phyloP scores from a whole-genome alignment of 306 rosid species.

The Boehmeria nivea region DNA sequence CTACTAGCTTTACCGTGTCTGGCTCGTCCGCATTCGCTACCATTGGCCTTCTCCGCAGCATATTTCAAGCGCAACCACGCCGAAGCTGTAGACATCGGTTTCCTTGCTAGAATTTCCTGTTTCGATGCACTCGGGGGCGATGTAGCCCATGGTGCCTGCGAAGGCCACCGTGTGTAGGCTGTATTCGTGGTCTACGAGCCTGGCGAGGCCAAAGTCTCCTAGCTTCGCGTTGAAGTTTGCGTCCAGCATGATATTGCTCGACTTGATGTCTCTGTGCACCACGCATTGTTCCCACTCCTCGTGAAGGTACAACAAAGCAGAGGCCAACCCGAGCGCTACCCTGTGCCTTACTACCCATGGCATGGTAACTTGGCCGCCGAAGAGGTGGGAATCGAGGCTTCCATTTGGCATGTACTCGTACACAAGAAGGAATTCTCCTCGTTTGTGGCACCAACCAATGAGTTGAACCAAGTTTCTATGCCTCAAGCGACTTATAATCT shows the following conservation, averaged over 20 bases:
- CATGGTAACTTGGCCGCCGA: constrained; percentile 30
- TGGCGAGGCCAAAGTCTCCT: constrained; percentile 78
- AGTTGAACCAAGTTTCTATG: constrained; percentile 71
- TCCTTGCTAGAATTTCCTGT: constrained; percentile 67
- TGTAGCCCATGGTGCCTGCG: constrained; percentile 71
- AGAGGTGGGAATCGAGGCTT: constrained; percentile 58
- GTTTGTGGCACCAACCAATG: constrained; percentile 73
- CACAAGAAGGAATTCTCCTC: constrained; percentile 54
- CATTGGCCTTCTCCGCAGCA: constrained; percentile 58
- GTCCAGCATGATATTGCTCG: constrained; percentile 68
- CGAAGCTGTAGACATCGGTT: constrained; percentile 63
- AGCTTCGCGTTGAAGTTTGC: constrained; percentile 59
- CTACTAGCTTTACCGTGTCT: constrained; percentile 40
- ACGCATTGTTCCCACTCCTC: constrained; percentile 83
- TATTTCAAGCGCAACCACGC: constrained; percentile 63
- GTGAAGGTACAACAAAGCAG: constrained; percentile 58
- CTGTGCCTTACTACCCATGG: constrained; percentile 56
- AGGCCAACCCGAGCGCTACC: constrained; percentile 53
- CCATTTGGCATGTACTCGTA: constrained; percentile 35
- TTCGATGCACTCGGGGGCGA: constrained; percentile 72
- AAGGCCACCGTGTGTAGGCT: constrained; percentile 66
- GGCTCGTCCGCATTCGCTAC: constrained; percentile 37
- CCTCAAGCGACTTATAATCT: constrained; percentile 53
- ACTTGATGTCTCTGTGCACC: constrained; percentile 69
- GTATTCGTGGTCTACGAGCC: constrained; percentile 55